A percentile compares a stretch with the other conserved stretches of the same genome.
Evolutionary conservation across 345 rosid species (phyloP).

Genomic region (Gossypioides kirkii): DNA sequence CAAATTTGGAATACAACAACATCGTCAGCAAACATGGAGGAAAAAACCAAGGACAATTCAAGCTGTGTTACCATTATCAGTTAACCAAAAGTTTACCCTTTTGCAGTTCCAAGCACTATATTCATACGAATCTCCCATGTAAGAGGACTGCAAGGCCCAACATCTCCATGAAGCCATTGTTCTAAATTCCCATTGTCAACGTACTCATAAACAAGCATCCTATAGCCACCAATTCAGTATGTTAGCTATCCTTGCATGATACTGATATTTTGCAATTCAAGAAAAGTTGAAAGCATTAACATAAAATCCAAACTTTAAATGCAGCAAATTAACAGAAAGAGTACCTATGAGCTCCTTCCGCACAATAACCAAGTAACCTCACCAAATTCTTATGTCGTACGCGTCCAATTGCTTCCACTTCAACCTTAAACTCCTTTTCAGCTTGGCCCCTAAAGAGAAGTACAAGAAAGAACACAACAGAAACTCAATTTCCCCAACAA

Average conservation of each 20-base stretch:
- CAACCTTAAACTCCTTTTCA: conserved; percentile 95
- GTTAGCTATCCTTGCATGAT: neutral
- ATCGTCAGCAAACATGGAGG: neutral
- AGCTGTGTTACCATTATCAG: conserved; percentile 10
- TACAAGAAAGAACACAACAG: conserved; percentile 6
- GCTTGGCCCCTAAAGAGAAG: conserved; percentile 73
- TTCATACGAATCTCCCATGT: conserved; percentile 87
- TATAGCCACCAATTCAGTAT: conserved; percentile 16
- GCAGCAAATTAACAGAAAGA: neutral
- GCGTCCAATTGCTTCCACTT: conserved; percentile 94
- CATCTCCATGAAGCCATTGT: conserved; percentile 92
- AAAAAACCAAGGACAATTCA: neutral
- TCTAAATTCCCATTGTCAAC: conserved; percentile 88
- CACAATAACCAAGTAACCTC: conserved; percentile 92
- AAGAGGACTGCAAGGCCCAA: conserved; percentile 68
- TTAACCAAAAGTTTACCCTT: conserved; percentile 39
- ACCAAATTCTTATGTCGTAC: conserved; percentile 95
- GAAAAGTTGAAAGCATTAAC: neutral
- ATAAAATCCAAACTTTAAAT: conserved; percentile 8
- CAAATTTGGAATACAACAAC: conserved; percentile 2
- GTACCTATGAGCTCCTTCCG: conserved; percentile 93
- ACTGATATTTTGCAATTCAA: neutral
- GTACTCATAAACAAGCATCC: conserved; percentile 89
- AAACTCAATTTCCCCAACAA: neutral
- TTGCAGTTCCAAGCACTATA: conserved; percentile 71